Evolutionary conservation across 768 basidiomycete genomes (phyloP).

Genomic region (Leccinum imitatum): DNA sequence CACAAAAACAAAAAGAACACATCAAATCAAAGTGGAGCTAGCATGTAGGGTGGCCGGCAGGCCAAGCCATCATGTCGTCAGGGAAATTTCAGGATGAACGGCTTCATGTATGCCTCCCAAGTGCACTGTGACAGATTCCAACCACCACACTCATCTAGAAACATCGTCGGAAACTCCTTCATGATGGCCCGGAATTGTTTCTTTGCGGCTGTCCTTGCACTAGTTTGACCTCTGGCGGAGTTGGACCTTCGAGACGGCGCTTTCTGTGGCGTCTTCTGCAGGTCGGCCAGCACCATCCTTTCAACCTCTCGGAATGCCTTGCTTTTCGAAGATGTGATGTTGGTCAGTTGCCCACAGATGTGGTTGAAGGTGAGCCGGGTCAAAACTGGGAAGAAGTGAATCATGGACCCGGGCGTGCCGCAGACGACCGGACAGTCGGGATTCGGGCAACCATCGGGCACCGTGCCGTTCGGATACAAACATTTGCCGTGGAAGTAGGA

Average conservation of each 20-base stretch:
- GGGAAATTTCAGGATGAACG: constrained; percentile 62
- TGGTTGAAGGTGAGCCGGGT: constrained; percentile 48
- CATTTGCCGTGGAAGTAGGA: constrained; percentile 79
- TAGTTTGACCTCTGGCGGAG: constrained; percentile 19
- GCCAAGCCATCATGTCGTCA: constrained; percentile 31
- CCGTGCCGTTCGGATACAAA: constrained; percentile 46
- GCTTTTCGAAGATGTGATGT: constrained; percentile 38
- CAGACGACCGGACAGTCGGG: constrained; percentile 78
- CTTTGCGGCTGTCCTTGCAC: constrained; percentile 17
- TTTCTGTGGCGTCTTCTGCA: constrained; percentile 16
- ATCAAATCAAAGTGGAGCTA: constrained; percentile 5
- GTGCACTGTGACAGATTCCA: constrained; percentile 47
- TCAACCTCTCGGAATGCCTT: constrained; percentile 44
- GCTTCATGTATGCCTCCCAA: constrained; percentile 62
- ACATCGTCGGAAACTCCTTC: constrained; percentile 25
- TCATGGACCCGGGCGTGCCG: constrained; percentile 78
- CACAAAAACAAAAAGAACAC: constrained; percentile 5
- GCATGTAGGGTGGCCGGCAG: neutral
- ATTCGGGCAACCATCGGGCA: constrained; percentile 73
- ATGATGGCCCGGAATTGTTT: constrained; percentile 36
- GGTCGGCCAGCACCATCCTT: constrained; percentile 40
- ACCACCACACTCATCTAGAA: constrained; percentile 49
- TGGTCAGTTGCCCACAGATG: constrained; percentile 36
- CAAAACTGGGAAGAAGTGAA: constrained; percentile 61
- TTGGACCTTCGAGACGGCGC: constrained; percentile 8